Percentiles rank a stretch among this genome's conserved stretches.
These are phyloP conservation scores for Boletus eberwhitei DNA, from an alignment of 768 basidiomycete genomes.

Conservation along the genomic window DNA sequence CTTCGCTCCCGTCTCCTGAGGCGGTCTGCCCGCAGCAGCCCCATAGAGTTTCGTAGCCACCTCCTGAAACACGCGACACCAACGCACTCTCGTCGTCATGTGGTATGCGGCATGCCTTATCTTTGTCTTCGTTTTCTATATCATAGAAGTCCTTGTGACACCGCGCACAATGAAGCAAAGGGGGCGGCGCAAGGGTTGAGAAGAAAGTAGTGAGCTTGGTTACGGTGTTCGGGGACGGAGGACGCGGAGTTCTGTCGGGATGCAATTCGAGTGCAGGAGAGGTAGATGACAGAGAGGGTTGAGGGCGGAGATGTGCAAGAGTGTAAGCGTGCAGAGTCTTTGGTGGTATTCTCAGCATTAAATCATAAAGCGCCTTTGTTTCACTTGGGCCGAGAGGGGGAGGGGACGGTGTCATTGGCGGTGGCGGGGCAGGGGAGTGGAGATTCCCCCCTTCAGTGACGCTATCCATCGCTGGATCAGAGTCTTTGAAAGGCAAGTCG, in stretches of 20 bases:
- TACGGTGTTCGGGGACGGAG: slow-evolving; percentile 39
- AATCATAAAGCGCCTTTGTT: slow-evolving; percentile 42
- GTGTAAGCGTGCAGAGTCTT: slow-evolving; percentile 65
- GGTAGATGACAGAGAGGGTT: slow-evolving; percentile 1
- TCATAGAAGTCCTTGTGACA: slow-evolving; percentile 72
- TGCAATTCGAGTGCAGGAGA: slow-evolving; percentile 15
- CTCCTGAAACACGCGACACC: slow-evolving; percentile 55
- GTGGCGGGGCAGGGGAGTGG: slow-evolving; percentile 18
- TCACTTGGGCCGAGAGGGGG: slow-evolving; percentile 41
- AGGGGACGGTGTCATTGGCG: slow-evolving; percentile 32
- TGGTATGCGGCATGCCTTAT: slow-evolving; percentile 62
- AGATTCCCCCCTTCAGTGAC: slow-evolving; percentile 4
- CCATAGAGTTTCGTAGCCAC: slow-evolving; percentile 55
- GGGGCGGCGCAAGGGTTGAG: slow-evolving; percentile 59
- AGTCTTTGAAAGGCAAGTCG: slow-evolving; percentile 18
- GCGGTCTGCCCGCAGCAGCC: slow-evolving; percentile 71
- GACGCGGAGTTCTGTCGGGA: slow-evolving; percentile 7
- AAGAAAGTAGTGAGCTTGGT: slow-evolving; percentile 57
- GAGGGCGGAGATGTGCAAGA: slow-evolving; percentile 44
- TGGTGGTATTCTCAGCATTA: slow-evolving; percentile 60
- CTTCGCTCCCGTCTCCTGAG: slow-evolving; percentile 76
- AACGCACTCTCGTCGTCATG: slow-evolving; percentile 82
- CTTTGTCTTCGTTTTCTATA: slow-evolving; percentile 60
- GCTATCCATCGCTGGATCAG: slow-evolving; percentile 8
- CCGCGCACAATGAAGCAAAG: slow-evolving; percentile 67